These are phyloP conservation scores for Syncephalis plumigaleata DNA, from an alignment of 371 early-diverging fungal species.

Conservation along the genomic window DNA sequence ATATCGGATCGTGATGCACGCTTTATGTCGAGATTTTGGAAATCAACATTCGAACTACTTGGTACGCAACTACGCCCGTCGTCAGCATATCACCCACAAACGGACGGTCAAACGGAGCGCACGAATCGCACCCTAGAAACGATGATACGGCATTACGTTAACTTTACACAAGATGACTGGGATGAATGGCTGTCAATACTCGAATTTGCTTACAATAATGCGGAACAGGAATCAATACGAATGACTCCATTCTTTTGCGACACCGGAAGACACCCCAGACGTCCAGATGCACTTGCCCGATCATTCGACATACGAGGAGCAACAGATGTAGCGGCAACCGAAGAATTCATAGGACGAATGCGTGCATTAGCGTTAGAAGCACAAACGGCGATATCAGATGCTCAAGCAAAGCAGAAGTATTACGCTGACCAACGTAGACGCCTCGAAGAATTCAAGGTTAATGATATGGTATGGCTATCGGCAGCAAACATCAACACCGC, in stretches of 20 bases:
- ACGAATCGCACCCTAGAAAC: slow-evolving; percentile 25
- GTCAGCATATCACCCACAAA: slow-evolving; percentile 23
- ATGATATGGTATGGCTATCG: not conserved
- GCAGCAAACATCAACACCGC: not conserved
- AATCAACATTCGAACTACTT: slow-evolving; percentile 7
- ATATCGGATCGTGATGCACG: slow-evolving; percentile 6
- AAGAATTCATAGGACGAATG: not conserved
- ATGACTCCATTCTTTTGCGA: slow-evolving; percentile 14
- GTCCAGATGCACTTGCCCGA: not conserved
- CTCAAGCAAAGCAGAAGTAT: not conserved
- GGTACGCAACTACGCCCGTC: slow-evolving; percentile 15
- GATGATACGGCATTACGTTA: slow-evolving; percentile 20
- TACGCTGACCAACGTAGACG: not conserved
- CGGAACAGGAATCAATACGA: slow-evolving; percentile 11
- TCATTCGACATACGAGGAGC: too few relatives aligned
- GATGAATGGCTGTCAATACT: slow-evolving; percentile 16
- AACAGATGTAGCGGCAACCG: not conserved
- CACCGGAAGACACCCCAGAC: slow-evolving; percentile 3
- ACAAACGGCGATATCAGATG: not conserved
- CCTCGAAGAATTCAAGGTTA: not conserved
- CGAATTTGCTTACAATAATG: slow-evolving; percentile 31
- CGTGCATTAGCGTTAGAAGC: not conserved
- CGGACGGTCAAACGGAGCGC: slow-evolving; percentile 31
- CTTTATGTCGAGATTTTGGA: slow-evolving; percentile 22
- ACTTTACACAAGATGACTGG: slow-evolving; percentile 27